phyloP scores from a whole-genome alignment of 2,329 filamentous ascomycete species.

The Hirsutella rhossiliensis region DNA sequence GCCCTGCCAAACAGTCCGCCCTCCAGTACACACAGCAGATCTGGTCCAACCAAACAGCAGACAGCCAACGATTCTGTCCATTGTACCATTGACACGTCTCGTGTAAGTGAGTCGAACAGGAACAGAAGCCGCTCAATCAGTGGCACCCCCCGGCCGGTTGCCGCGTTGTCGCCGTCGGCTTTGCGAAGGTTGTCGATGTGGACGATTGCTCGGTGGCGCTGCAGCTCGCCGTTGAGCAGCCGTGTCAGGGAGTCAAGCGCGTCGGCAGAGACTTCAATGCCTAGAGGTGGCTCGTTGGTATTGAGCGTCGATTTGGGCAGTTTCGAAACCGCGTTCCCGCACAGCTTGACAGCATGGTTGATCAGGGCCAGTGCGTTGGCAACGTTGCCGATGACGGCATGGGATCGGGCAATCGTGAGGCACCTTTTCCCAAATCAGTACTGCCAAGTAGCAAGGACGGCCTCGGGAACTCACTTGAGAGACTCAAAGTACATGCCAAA shows the following conservation, averaged over 20 bases:
- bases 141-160: slow-evolving; percentile 27
- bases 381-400: slow-evolving; percentile 59
- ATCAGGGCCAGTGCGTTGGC: slow-evolving; percentile 79
- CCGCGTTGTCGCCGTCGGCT: slow-evolving; percentile 29
- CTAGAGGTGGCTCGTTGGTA: slow-evolving; percentile 33
- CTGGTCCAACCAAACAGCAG: no score
- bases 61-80: no score
- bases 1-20: no score
- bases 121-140: slow-evolving; percentile 68
- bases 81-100: no score
- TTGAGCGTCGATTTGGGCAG: slow-evolving; percentile 24
- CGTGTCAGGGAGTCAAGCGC: slow-evolving; percentile 47
- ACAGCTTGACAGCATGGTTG: slow-evolving; percentile 55
- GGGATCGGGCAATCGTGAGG: slow-evolving; percentile 74
- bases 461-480: slow-evolving; percentile 56
- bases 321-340: slow-evolving; percentile 37
- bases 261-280: slow-evolving; percentile 51
- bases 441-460: neutral
- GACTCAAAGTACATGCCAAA: slow-evolving; percentile 78
- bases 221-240: slow-evolving; percentile 59
- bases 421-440: slow-evolving; percentile 36
- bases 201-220: slow-evolving; percentile 74
- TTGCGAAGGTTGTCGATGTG: slow-evolving; percentile 60
- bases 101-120: no score
- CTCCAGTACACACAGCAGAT: no score